Base-by-base conservation (phyloP, 345 rosid genomes). In the Eucalyptus regnans region DNA sequence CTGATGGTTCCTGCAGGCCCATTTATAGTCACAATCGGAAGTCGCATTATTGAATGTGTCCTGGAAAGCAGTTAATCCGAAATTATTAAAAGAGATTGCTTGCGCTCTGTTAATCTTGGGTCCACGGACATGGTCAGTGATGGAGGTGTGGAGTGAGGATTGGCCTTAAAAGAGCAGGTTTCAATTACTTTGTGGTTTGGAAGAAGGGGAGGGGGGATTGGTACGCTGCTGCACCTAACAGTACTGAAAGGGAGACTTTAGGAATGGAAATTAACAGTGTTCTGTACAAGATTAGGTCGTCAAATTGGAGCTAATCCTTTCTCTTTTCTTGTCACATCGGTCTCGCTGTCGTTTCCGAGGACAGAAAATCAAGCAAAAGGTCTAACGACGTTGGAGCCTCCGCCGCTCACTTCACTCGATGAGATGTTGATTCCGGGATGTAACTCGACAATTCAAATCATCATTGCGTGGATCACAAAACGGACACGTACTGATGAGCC, bases 221-320 rank as follows among this genome's bases (percentile, higher is more conserved):
- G 88, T 64, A 81, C 71, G 90, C 88, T 58, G 90, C 50, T 92
- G 12, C 68, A 88, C 92, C 91, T 90, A 91, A 71, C 76, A 4
- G 8, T 13, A 54, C 11, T 10, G 62, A 11, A 8, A 50, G 4
- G 29, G 60, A 58, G 43, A 33, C n/a, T 86, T 49, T 5, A 23
- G 41, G 17, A 62, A 25, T 23, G 50, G 12, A 20, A 20, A 62
- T 14, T 9, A 33, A 9, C 29, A 16, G 25, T 3, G 33, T 87
- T 81, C 85, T 87, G 20, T 17, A 7, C 58, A 23, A 1, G 58
- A 80, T 62, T 60, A 49, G 60, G 87, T 50, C 88, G 85, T 76
- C 58, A 17, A 50, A 87, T 85, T 86, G 87, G 86, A 85, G 43
- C 51, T 85, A 87, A 87, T 87, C 66, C 50, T 49, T 56, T 64